Evolutionary conservation across 352 stramenopile species (phyloP).

Genomic region (Phytophthora fragariae): DNA sequence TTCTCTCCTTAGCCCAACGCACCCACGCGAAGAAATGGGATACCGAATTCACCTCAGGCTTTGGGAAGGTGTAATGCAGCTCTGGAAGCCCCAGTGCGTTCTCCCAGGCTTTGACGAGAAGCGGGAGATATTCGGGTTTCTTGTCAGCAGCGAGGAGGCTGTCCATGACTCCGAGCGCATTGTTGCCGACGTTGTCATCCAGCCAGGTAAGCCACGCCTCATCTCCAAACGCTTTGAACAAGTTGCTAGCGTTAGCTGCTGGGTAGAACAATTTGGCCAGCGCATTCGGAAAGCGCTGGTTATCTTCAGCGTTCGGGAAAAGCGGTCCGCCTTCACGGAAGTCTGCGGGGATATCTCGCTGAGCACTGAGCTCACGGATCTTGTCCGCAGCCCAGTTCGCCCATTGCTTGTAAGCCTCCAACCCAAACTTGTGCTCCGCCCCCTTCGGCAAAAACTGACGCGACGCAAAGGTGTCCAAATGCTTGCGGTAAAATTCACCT

Average conservation of each 20-base stretch:
- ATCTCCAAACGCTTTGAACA: slow-evolving; percentile 66
- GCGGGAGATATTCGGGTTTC: slow-evolving; percentile 65
- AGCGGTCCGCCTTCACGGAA: slow-evolving; percentile 65
- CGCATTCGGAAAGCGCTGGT: slow-evolving; percentile 65
- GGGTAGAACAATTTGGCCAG: slow-evolving; percentile 66
- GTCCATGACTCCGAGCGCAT: slow-evolving; percentile 40
- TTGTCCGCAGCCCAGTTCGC: slow-evolving; percentile 58
- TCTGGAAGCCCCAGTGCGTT: slow-evolving; percentile 54
- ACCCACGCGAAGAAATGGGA: slow-evolving; percentile 83
- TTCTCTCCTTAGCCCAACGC: slow-evolving; percentile 83
- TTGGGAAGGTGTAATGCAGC: slow-evolving; percentile 74
- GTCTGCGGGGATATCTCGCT: slow-evolving; percentile 46
- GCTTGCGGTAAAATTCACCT: slow-evolving; percentile 83
- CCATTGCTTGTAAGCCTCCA: slow-evolving; percentile 78
- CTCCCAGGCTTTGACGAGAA: slow-evolving; percentile 71
- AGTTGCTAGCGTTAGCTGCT: slow-evolving; percentile 53
- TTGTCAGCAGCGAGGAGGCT: background rate
- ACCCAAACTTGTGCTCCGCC: slow-evolving; percentile 33
- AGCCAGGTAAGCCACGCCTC: slow-evolving; percentile 71
- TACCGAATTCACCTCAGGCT: slow-evolving; percentile 60
- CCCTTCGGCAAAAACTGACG: slow-evolving; percentile 69
- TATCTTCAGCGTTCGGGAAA: slow-evolving; percentile 63
- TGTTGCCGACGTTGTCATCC: slow-evolving; percentile 63
- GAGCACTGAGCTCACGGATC: slow-evolving; percentile 46
- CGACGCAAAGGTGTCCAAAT: slow-evolving; percentile 83